These are phyloP conservation scores for Rhizomucor pusillus DNA, from an alignment of 371 early-diverging fungal genomes.

Conservation along the genomic window DNA sequence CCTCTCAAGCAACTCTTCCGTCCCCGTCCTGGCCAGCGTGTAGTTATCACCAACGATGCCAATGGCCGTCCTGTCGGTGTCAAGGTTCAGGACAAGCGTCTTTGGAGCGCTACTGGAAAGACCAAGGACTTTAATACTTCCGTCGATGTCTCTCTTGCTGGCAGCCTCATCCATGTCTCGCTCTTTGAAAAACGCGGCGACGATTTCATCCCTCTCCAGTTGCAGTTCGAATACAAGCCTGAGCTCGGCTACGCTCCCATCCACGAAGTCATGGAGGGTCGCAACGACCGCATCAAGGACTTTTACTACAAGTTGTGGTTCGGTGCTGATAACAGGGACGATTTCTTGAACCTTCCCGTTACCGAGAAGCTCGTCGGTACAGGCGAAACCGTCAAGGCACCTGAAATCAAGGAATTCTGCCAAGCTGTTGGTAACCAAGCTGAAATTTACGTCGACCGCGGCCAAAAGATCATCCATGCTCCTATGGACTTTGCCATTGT, in stretches of 20 bases:
- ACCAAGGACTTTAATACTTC: slow-evolving; percentile 56
- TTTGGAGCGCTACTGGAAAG: slow-evolving; percentile 60
- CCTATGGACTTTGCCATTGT: slow-evolving; percentile 96
- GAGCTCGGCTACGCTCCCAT: slow-evolving; percentile 81
- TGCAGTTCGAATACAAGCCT: slow-evolving; percentile 81
- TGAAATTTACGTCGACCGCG: slow-evolving; percentile 78
- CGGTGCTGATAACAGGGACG: slow-evolving; percentile 54
- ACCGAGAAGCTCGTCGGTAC: slow-evolving; percentile 64
- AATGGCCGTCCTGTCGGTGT: slow-evolving; percentile 40
- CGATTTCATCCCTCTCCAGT: slow-evolving; percentile 67
- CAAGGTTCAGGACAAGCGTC: slow-evolving; percentile 64
- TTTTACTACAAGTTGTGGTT: slow-evolving; percentile 93
- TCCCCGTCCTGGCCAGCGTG: slow-evolving; percentile 82
- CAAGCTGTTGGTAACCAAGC: slow-evolving; percentile 90
- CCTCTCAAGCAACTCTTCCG: slow-evolving; percentile 76
- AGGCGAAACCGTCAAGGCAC: slow-evolving; percentile 58
- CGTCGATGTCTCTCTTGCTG: slow-evolving; percentile 59
- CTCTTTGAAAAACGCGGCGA: slow-evolving; percentile 72
- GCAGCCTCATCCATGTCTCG: slow-evolving; percentile 67
- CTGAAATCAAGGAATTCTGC: slow-evolving; percentile 79
- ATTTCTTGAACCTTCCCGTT: slow-evolving; percentile 54
- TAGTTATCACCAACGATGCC: slow-evolving; percentile 58
- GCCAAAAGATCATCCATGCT: slow-evolving; percentile 64
- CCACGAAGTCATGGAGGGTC: slow-evolving; percentile 88
- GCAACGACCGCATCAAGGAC: slow-evolving; percentile 89